These are phyloP conservation scores for Trypanosomatidae sp. DNA, from an alignment of 208 protist species.

Conservation along the genomic window DNA sequence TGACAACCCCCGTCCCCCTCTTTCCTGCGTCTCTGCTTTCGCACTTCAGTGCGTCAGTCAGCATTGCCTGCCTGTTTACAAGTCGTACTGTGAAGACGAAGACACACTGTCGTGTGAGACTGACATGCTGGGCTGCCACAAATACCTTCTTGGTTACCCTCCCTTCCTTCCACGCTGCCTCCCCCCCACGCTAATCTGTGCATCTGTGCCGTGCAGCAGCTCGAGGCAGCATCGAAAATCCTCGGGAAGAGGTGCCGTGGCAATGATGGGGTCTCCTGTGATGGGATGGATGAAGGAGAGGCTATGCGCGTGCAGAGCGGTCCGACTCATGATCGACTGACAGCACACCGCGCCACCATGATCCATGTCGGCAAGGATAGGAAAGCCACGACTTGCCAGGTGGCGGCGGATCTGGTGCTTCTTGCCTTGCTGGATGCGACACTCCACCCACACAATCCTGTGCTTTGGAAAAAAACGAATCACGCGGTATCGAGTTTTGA, in stretches of 20 bases:
- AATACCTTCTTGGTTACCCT: background rate
- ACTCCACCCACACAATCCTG: slow-evolving; percentile 71
- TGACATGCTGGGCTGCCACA: background rate
- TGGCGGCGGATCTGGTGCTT: slow-evolving; percentile 89
- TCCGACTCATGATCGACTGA: slow-evolving; percentile 52
- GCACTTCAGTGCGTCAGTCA: no score
- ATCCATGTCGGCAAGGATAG: slow-evolving; percentile 78
- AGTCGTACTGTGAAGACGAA: background rate
- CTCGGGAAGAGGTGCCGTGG: slow-evolving; percentile 44
- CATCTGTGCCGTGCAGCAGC: slow-evolving; percentile 7
- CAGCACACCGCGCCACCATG: slow-evolving; percentile 74
- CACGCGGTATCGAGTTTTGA: slow-evolving; percentile 66
- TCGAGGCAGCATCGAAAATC: slow-evolving; percentile 52
- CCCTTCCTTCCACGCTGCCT: background rate
- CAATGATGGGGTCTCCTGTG: slow-evolving; percentile 35
- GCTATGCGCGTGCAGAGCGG: slow-evolving; percentile 68
- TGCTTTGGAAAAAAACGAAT: slow-evolving; percentile 42
- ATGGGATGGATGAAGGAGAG: slow-evolving; percentile 71
- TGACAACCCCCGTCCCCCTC: background rate
- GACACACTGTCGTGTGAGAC: background rate
- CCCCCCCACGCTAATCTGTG: background rate
- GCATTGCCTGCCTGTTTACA: background rate
- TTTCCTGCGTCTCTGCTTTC: no score
- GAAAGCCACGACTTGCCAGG: slow-evolving; percentile 64
- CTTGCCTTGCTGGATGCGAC: slow-evolving; percentile 81